These are phyloP conservation scores for Penicillium coprophilum DNA, from an alignment of 495 filamentous ascomycete species.

Conservation along the genomic window DNA sequence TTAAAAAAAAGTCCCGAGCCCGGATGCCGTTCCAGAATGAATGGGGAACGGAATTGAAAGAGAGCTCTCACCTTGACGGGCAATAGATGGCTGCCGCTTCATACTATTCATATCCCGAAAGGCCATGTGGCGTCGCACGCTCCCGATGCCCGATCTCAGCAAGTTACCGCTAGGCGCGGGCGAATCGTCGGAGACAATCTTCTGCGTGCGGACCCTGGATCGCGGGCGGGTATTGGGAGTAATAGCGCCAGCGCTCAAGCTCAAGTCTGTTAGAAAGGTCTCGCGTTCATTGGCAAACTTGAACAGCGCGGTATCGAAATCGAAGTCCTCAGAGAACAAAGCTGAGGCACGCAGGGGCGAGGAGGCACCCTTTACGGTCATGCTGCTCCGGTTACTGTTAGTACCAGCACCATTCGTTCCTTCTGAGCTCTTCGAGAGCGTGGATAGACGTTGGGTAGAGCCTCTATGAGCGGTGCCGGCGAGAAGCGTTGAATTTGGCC, in stretches of 20 bases:
- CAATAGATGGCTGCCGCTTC: slow-evolving; percentile 79
- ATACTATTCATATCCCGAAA: slow-evolving; percentile 92
- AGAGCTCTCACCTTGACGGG: slow-evolving; percentile 69
- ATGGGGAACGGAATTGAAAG: neutral
- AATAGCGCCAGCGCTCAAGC: slow-evolving; percentile 80
- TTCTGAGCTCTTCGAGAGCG: slow-evolving; percentile 58
- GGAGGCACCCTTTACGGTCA: slow-evolving; percentile 68
- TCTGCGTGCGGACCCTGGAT: slow-evolving; percentile 74
- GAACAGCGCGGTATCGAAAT: slow-evolving; percentile 87
- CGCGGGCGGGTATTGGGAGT: slow-evolving; percentile 68
- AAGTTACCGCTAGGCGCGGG: slow-evolving; percentile 39
- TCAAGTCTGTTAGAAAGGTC: slow-evolving; percentile 88
- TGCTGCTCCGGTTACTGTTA: slow-evolving; percentile 90
- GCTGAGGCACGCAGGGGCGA: slow-evolving; percentile 40
- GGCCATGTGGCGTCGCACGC: slow-evolving; percentile 82
- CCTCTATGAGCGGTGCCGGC: slow-evolving; percentile 55
- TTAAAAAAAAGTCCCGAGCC: neutral
- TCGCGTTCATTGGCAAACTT: slow-evolving; percentile 96
- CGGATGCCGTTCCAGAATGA: neutral
- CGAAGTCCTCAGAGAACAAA: slow-evolving; percentile 60
- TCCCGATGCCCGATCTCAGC: slow-evolving; percentile 62
- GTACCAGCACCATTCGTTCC: slow-evolving; percentile 64
- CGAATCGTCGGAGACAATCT: slow-evolving; percentile 74
- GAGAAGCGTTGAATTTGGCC: slow-evolving; percentile 53
- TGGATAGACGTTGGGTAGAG: slow-evolving; percentile 66